Evolutionary conservation across 108 stramenopile species (phyloP), one percentile per base, ranked within the genome.

Genomic region (Ochromonas danica): DNA sequence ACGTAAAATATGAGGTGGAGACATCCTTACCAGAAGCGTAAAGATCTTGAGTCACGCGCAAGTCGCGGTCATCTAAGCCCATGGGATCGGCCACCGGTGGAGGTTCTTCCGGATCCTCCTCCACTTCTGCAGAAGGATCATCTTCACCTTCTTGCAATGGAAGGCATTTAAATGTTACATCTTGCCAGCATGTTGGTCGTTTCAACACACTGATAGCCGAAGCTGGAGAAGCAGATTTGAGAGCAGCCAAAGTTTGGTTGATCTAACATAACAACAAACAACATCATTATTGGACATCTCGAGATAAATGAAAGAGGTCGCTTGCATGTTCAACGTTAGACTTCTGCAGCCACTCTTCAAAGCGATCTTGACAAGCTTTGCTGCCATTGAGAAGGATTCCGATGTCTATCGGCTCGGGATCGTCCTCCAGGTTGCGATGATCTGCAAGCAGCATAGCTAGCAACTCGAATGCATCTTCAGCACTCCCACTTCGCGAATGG

Each of bases 61-160:
- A 60, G 31, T 75, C 72, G 3, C 6, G 6, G 28, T 60, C 72
- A 3, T 6, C 10, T 31, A 75, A 60, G 10, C 35, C 35, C 72
- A 75, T 35, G 10, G 72, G 72, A 75, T 75, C 72, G 40, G 72
- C n/a, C 3, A 75, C 25, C 36, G 40, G 14, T 60, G 14, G 72
- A 75, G 51, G 27, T 35, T 28, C 40, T 3, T 27, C 25, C 10
- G 36, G n/a, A 33, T 41, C 72, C 22, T 75, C 72, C 6, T 60
- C 28, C 14, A 75, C 40, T 10, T 75, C 10, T 38, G 17, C 17
- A 36, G 27, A 3, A 41, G 3, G 27, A 33, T 27, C 72, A 41
- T 75, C 72, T 60, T 75, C 72, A 41, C 51, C 72, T 45, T 45
- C 45, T 36, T 75, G 72, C 28, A 75, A 41, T 10, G 72, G 72